Conservation (phyloP, 306 rosid genomes). For the Lupinus albus region DNA sequence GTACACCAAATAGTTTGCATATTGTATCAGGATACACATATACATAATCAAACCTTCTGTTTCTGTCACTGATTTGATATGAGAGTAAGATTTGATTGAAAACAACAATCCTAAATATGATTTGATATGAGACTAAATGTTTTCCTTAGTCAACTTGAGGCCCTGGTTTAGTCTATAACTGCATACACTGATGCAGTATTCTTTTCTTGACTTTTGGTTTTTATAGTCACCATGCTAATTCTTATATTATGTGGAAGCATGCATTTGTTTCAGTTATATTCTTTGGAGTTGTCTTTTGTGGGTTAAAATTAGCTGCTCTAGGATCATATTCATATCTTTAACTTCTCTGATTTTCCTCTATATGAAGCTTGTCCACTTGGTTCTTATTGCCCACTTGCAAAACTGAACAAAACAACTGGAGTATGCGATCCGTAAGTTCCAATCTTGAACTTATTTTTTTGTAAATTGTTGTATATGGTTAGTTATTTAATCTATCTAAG, state of each 20-base stretch:
- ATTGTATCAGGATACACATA: background rate
- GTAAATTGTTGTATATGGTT: conserved; percentile 25
- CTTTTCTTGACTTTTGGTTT: background rate
- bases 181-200: conserved; percentile 2
- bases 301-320: conserved; percentile 3
- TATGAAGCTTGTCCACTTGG: conserved; percentile 89
- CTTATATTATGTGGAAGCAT: background rate
- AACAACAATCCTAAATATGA: background rate
- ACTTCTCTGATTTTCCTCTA: conserved; percentile 36
- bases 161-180: background rate
- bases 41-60: background rate
- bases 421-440: conserved; percentile 80
- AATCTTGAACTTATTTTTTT: conserved; percentile 20
- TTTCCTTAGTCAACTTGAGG: background rate
- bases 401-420: conserved; percentile 60
- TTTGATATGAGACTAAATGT: background rate
- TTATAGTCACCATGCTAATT: background rate
- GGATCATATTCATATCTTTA: conserved; percentile 26
- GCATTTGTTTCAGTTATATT: conserved; percentile 27
- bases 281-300: background rate
- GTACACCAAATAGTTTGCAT: background rate
- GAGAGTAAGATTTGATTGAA: background rate
- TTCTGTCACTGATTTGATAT: background rate
- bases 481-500: background rate
- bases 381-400: conserved; percentile 73